Conservation (phyloP, 106 monocot species). For the Narthecium ossifragum region DNA sequence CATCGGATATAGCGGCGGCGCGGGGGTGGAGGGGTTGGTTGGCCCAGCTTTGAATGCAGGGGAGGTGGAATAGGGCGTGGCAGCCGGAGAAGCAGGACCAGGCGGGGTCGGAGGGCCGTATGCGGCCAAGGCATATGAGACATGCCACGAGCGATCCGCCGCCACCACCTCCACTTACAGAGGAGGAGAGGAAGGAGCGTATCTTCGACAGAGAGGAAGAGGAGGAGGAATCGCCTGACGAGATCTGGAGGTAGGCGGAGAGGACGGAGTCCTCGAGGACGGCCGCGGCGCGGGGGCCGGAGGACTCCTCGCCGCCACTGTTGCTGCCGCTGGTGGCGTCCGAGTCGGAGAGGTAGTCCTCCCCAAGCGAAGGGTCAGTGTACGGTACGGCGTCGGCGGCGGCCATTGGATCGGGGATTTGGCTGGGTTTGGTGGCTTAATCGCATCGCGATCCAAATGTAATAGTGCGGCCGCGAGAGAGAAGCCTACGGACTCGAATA, state of each 20-base stretch:
- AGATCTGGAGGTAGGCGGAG: slow-evolving; percentile 55
- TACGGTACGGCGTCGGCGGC: not conserved
- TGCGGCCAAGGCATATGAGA: slow-evolving; percentile 87
- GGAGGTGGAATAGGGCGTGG: slow-evolving; percentile 76
- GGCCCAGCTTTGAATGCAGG: slow-evolving; percentile 89
- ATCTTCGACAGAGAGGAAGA: slow-evolving; percentile 49
- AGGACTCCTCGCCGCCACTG: slow-evolving; percentile 23
- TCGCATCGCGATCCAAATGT: too few species aligned
- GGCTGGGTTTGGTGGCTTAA: too few species aligned
- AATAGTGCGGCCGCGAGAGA: too few species aligned
- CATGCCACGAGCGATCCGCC: slow-evolving; percentile 40
- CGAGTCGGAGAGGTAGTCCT: slow-evolving; percentile 30
- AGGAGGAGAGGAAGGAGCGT: slow-evolving; percentile 59
- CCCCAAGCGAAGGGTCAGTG: too few species aligned
- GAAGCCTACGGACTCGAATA: too few species aligned
- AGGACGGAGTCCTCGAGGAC: slow-evolving; percentile 50
- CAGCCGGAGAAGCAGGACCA: slow-evolving; percentile 87
- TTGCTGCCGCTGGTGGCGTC: slow-evolving; percentile 30
- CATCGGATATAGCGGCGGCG: slow-evolving; percentile 16
- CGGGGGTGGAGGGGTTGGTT: slow-evolving; percentile 40
- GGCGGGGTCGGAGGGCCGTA: slow-evolving; percentile 70
- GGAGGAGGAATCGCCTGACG: slow-evolving; percentile 8
- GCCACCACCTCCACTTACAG: slow-evolving; percentile 45
- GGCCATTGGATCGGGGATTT: too few species aligned
- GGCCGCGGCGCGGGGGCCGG: slow-evolving; percentile 6